Evolutionary conservation across 2,329 filamentous ascomycete genomes (phyloP), one percentile per base, ranked within the genome.

Genomic region (Penicillium decumbens): DNA sequence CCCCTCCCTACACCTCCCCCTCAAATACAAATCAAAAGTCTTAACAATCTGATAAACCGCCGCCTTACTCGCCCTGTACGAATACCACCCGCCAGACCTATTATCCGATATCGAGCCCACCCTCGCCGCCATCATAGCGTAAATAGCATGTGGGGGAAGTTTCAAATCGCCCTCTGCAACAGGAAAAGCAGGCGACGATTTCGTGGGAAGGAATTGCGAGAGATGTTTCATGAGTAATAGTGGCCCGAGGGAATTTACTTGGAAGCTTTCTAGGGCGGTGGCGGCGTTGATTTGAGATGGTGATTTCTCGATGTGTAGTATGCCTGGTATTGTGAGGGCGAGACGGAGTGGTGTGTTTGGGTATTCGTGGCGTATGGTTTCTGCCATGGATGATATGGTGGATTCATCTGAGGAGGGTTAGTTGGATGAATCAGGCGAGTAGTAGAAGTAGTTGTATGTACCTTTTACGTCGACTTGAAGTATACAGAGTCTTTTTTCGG

Each of bases 191-290:
- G 67, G 54, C 0, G 76, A 75, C 4, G 74, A 66, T 57, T 80
- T 83, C 13, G 74, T 77, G 1, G 88, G 88, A 3, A 93, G 74
- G 60, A 91, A 85, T 0, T 73, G 72, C 0, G 77, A 75, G 59
- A 93, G 88, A 68, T 89, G 82, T 69, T 93, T 93, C 63, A 88
- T 80, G 49, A 92, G 76, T 46, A 93, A 74, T 62, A 93, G 74
- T 0, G 87, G 87, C 0, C 87, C 88, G 2, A 93, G 73, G 0
- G 83, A 77, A 66, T 93, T 95, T 51, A 88, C 80, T 45, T 77
- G 77, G 68, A 89, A 85, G n/a, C 81, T 89, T 40, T 82, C 72
- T n/a, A 87, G 72, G 15, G 86, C 82, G 30, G 75, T 65, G 18
- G 74, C 75, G 50, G 80, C 78, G 50, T 85, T 73, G 49, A 93